Conservation (phyloP, 176 grass and related monocot species). For the Neostapfia colusana region DNA sequence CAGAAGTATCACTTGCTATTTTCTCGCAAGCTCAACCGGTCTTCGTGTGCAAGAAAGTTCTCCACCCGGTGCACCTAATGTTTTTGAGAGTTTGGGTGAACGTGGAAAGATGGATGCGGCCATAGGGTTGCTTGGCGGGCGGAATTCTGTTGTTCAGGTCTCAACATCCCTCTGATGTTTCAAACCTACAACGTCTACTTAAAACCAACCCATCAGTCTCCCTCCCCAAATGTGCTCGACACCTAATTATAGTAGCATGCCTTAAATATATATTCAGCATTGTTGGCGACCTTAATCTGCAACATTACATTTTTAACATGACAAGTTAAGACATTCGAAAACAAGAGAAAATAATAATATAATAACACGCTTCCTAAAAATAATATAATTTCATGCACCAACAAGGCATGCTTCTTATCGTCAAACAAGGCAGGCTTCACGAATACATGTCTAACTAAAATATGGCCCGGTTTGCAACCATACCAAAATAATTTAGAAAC, state of each 20-base stretch:
- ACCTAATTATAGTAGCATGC: conserved; percentile 53
- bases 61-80: conserved; percentile 46
- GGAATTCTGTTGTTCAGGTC: conserved; percentile 74
- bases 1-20: conserved; percentile 47
- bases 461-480: background rate
- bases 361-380: no score
- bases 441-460: background rate
- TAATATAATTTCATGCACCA: no score
- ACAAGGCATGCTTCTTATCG: background rate
- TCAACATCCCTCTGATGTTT: conserved; percentile 85
- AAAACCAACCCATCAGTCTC: conserved; percentile 82
- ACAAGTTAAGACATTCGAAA: no score
- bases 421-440: background rate
- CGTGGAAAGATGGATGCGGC: conserved; percentile 24
- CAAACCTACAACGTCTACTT: conserved; percentile 94
- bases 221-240: conserved; percentile 31
- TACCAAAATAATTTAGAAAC: conserved; percentile 10
- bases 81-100: conserved; percentile 35
- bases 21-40: conserved; percentile 14
- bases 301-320: background rate
- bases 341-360: no score
- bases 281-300: background rate
- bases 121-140: conserved; percentile 71
- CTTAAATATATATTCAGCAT: conserved; percentile 44
- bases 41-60: conserved; percentile 38